Conservation (phyloP, 2,329 filamentous ascomycete genomes). For the Pseudovirgaria hyperparasitica region DNA sequence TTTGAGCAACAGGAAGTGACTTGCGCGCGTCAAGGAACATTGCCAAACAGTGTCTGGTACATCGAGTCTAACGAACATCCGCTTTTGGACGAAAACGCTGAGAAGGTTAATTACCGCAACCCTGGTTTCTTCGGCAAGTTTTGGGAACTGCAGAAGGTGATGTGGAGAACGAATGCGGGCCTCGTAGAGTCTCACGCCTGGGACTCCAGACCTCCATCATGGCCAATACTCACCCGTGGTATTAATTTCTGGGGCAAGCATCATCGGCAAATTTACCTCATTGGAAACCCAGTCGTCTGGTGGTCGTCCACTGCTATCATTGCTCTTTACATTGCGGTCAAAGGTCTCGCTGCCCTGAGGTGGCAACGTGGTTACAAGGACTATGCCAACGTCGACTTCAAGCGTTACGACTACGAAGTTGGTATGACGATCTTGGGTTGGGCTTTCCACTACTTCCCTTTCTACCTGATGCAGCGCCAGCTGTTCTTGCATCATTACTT, state of each 20-base stretch:
- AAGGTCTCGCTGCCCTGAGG: constrained; percentile 72
- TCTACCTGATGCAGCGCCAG: constrained; percentile 95
- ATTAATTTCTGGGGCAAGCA: constrained; percentile 99
- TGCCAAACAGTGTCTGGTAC: constrained; percentile 97
- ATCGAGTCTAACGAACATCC: constrained; percentile 85
- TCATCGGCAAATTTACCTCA: constrained; percentile 88
- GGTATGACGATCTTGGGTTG: constrained; percentile 83
- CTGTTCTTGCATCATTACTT: constrained; percentile 98
- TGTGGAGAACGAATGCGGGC: constrained; percentile 98
- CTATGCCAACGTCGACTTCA: constrained; percentile 71
- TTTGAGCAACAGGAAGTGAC: constrained; percentile 99
- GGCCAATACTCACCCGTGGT: constrained; percentile 82
- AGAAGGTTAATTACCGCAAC: constrained; percentile 91
- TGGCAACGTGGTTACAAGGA: constrained; percentile 93
- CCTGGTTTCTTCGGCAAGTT: constrained; percentile 97
- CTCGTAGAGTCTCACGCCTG: constrained; percentile 93
- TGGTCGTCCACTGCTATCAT: constrained; percentile 76
- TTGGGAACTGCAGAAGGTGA: constrained; percentile 91
- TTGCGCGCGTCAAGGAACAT: constrained; percentile 77
- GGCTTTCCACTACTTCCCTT: constrained; percentile 98
- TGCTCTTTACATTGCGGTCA: constrained; percentile 66
- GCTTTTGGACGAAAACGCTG: constrained; percentile 56
- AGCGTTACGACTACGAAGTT: constrained; percentile 95
- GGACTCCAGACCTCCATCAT: constrained; percentile 89
- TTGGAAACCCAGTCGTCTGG: constrained; percentile 93